Conservation (phyloP, 140 eudicot species). For the Cichorium intybus region DNA sequence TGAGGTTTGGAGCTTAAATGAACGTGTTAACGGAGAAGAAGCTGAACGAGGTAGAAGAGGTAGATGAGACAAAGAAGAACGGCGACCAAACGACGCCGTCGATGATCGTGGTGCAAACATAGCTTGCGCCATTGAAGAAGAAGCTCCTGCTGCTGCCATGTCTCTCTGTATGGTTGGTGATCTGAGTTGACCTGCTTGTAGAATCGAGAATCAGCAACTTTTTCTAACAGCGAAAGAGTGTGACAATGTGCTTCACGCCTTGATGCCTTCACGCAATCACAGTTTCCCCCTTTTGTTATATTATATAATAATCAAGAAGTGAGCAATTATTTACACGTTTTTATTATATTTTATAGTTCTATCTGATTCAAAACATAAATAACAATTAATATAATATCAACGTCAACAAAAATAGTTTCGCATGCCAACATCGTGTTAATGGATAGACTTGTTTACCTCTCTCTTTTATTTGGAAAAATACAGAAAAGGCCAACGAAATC, state of each 20-base stretch:
- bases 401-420: no score
- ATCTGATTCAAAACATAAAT: neutral
- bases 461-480: no score
- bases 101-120: slow-evolving; percentile 8
- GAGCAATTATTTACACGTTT: slow-evolving; percentile 17
- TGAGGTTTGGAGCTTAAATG: slow-evolving; percentile 22
- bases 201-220: slow-evolving; percentile 5
- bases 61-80: slow-evolving; percentile 3
- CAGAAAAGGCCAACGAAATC: no score
- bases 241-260: slow-evolving; percentile 29
- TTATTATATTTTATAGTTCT: neutral
- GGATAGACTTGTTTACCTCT: no score
- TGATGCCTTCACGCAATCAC: slow-evolving; percentile 24
- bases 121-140: slow-evolving; percentile 22
- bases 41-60: slow-evolving; percentile 18
- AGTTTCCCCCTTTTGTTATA: neutral
- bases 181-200: slow-evolving; percentile 28
- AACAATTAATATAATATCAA: neutral
- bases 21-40: slow-evolving; percentile 11
- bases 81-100: slow-evolving; percentile 23
- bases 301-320: neutral
- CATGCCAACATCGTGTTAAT: no score
- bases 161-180: slow-evolving; percentile 11
- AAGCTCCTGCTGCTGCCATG: slow-evolving; percentile 20
- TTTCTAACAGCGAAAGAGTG: slow-evolving; percentile 7